These are phyloP conservation scores for Lachnellula hyalina DNA, from an alignment of 2,329 filamentous ascomycete species.

Conservation along the genomic window DNA sequence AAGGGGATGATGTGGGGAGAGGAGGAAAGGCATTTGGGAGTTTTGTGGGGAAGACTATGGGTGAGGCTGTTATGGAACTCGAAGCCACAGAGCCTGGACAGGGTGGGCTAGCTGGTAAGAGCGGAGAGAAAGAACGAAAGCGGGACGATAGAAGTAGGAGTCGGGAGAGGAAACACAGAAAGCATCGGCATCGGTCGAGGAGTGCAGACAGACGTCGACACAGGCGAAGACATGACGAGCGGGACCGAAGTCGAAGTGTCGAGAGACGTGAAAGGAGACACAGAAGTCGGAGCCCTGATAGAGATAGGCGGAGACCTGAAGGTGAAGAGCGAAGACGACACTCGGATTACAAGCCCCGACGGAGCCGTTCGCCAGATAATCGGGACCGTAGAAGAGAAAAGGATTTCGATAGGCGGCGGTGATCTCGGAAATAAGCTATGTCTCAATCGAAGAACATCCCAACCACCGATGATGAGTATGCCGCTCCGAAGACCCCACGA, in stretches of 20 bases:
- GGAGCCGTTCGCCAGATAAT: constrained; percentile 11
- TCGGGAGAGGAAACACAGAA: constrained; percentile 26
- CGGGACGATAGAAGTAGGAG: constrained; percentile 29
- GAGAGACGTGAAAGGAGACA: constrained; percentile 21
- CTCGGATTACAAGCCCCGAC: constrained; percentile 7
- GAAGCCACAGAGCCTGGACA: constrained; percentile 7
- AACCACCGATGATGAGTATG: background rate
- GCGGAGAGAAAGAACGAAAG: constrained; percentile 12
- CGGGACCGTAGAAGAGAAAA: constrained; percentile 6
- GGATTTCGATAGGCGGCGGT: constrained; percentile 16
- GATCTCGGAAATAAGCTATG: background rate
- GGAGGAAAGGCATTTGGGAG: constrained; percentile 28
- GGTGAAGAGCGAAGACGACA: constrained; percentile 17
- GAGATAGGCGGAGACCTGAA: constrained; percentile 25
- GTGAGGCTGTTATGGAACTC: constrained; percentile 12
- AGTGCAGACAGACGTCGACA: constrained; percentile 24
- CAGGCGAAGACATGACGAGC: constrained; percentile 19
- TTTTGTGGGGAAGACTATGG: constrained; percentile 26
- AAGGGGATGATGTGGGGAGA: constrained; percentile 25
- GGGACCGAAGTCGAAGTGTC: constrained; percentile 25
- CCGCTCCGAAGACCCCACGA: background rate
- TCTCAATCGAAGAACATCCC: background rate
- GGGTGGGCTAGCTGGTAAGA: constrained; percentile 18
- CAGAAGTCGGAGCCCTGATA: constrained; percentile 28
- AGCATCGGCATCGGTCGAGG: constrained; percentile 28